A percentile compares a stretch with the other conserved stretches of the same genome.
These are phyloP conservation scores for Amylocystis lapponica DNA, from an alignment of 768 basidiomycete species.

Conservation along the genomic window DNA sequence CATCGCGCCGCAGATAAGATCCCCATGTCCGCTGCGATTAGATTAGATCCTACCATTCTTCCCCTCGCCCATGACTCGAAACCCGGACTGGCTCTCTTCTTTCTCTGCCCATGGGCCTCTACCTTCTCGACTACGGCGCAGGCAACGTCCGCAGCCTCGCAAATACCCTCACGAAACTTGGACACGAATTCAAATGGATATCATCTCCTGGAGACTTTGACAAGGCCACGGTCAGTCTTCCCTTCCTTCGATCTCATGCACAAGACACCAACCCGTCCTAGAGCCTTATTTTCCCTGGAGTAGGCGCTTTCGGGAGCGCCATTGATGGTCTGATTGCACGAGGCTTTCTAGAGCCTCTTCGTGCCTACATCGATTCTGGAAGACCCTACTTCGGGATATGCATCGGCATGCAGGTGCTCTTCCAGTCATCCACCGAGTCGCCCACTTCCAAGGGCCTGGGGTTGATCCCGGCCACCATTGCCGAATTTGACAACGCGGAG, in stretches of 20 bases:
- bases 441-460: constrained; percentile 65
- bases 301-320: constrained; percentile 89
- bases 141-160: constrained; percentile 93
- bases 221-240: constrained; percentile 67
- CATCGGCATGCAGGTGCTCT: constrained; percentile 97
- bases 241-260: constrained; percentile 8
- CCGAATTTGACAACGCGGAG: constrained; percentile 58
- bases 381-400: constrained; percentile 97
- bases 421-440: constrained; percentile 79
- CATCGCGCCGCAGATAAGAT: too few relatives aligned
- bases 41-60: constrained; percentile 15
- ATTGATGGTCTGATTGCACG: constrained; percentile 67
- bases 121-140: constrained; percentile 94
- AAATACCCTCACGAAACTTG: constrained; percentile 81
- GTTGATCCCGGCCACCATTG: constrained; percentile 77
- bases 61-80: too few relatives aligned
- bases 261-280: constrained; percentile 27
- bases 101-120: constrained; percentile 54
- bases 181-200: constrained; percentile 89
- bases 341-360: constrained; percentile 76
- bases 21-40: too few relatives aligned
- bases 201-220: constrained; percentile 73
- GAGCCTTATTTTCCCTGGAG: constrained; percentile 96
- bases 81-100: constrained; percentile 1
- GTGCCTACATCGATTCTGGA: constrained; percentile 78